These are phyloP conservation scores for Sonneratia caseolaris DNA, from an alignment of 345 rosid genomes.

Conservation along the genomic window DNA sequence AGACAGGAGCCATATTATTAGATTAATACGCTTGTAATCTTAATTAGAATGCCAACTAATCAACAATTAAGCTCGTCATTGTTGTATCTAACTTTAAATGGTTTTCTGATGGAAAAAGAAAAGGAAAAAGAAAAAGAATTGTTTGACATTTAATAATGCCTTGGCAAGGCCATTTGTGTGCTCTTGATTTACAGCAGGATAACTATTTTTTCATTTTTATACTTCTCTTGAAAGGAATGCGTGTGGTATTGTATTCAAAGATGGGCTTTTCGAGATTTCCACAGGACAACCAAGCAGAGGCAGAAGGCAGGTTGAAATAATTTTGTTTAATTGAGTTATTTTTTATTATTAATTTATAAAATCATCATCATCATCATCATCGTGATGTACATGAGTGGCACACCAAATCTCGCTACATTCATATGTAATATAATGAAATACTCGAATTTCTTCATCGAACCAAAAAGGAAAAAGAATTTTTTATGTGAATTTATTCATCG, in stretches of 20 bases:
- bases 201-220: background rate
- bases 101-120: no score
- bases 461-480: background rate
- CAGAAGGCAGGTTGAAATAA: background rate
- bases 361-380: no score
- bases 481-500: background rate
- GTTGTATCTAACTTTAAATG: no score
- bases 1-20: background rate
- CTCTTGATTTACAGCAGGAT: background rate
- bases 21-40: background rate
- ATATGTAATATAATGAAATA: background rate
- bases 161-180: background rate
- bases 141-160: no score
- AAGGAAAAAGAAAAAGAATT: no score
- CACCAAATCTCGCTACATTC: background rate
- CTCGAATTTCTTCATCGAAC: no score
- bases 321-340: no score
- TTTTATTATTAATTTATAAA: background rate
- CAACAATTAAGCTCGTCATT: no score
- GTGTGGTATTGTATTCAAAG: background rate
- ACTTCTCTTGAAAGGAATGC: background rate
- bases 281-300: background rate
- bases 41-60: background rate
- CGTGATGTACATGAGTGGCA: background rate
- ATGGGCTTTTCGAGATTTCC: slow-evolving; percentile 1